A percentile compares a stretch with the other conserved stretches of the same genome.
phyloP scores from a whole-genome alignment of 2,329 filamentous ascomycete species.

The Aspergillus luchuensis region DNA sequence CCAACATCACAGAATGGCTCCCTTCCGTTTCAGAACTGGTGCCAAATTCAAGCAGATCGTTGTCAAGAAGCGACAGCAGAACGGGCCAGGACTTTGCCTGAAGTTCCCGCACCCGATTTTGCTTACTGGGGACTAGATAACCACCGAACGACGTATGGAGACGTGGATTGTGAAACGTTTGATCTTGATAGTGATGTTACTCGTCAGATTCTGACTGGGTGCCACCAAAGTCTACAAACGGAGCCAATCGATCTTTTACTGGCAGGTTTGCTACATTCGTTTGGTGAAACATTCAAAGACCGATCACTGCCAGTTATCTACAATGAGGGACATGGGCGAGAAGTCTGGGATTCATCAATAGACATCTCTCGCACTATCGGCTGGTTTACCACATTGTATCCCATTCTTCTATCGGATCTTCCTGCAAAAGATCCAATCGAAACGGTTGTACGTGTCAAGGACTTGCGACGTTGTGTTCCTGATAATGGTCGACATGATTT shows the following conservation, averaged over 20 bases:
- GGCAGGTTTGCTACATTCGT: conserved; percentile 46
- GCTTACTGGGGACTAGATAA: conserved; percentile 39
- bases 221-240: conserved; percentile 36
- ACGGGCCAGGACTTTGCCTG: conserved; percentile 17
- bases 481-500: conserved; percentile 46
- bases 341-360: conserved; percentile 48
- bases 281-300: conserved; percentile 46
- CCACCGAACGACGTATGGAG: conserved; percentile 36
- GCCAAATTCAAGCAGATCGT: conserved; percentile 34
- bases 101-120: conserved; percentile 34
- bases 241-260: conserved; percentile 43
- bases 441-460: conserved; percentile 41
- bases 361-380: conserved; percentile 54
- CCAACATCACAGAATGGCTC: conserved; percentile 25
- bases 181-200: conserved; percentile 34
- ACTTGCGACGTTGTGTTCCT: conserved; percentile 38
- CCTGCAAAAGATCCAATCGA: conserved; percentile 32
- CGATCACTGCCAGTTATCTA: conserved; percentile 46
- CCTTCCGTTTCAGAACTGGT: conserved; percentile 44
- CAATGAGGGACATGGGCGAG: conserved; percentile 54
- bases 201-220: conserved; percentile 33
- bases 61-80: conserved; percentile 19
- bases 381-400: conserved; percentile 55
- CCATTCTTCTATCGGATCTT: conserved; percentile 40
- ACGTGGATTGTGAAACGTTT: conserved; percentile 39